Percentiles rank a stretch among this genome's conserved stretches.
Conservation (phyloP, 768 basidiomycete species). For the Cystofilobasidium capitatum region DNA sequence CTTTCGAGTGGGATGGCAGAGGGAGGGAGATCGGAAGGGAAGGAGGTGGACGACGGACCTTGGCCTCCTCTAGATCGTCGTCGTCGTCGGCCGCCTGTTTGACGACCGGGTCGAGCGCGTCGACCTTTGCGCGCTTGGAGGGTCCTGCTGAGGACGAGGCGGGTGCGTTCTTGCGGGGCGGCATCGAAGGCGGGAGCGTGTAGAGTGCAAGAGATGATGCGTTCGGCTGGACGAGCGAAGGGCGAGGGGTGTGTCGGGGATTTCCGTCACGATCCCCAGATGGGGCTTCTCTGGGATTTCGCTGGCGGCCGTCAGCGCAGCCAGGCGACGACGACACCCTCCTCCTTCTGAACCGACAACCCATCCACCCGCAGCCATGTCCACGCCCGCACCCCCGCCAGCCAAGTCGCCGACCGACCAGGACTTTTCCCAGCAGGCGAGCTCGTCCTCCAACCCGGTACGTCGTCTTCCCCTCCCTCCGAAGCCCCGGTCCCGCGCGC, state of each 20-base stretch:
- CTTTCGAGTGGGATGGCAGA: background rate
- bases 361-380: background rate
- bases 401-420: slow-evolving; percentile 21
- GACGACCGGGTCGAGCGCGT: background rate
- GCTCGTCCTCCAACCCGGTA: slow-evolving; percentile 22
- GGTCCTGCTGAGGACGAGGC: slow-evolving; percentile 5
- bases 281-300: no score
- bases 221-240: background rate
- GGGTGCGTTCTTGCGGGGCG: slow-evolving; percentile 17
- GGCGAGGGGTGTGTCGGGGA: no score
- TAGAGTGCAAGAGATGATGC: background rate
- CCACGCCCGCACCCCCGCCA: slow-evolving; percentile 20
- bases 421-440: slow-evolving; percentile 19
- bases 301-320: no score
- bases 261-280: no score
- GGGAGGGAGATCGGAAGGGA: background rate
- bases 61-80: slow-evolving; percentile 24
- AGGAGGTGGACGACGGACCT: slow-evolving; percentile 4
- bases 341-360: background rate
- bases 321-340: no score
- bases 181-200: background rate
- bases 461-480: background rate
- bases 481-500: background rate
- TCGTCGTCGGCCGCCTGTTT: slow-evolving; percentile 1
- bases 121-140: slow-evolving; percentile 15